Evolutionary conservation across 257 asterid genomes (phyloP).

Genomic region (Gentiana dahurica): DNA sequence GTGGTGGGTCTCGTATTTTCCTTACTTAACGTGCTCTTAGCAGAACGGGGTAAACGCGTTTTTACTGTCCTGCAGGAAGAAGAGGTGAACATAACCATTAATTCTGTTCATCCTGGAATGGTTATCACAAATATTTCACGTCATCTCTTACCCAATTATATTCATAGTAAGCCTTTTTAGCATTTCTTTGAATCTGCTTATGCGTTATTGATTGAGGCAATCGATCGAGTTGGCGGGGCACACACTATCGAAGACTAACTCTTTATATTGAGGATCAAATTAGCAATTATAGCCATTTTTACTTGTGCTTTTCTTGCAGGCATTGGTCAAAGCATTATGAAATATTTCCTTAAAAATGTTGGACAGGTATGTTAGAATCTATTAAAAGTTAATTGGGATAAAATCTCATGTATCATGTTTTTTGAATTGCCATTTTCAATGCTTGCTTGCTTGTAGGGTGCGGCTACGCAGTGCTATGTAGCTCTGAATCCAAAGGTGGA

Average conservation of each 20-base stretch:
- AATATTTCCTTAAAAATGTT: slow-evolving; percentile 45
- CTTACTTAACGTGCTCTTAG: background rate
- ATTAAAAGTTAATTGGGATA: background rate
- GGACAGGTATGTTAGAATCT: slow-evolving; percentile 43
- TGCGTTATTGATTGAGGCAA: background rate
- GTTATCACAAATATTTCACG: slow-evolving; percentile 68
- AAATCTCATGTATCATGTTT: too few species aligned
- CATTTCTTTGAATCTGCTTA: slow-evolving; percentile 3
- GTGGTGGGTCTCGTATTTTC: background rate
- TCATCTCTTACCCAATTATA: slow-evolving; percentile 17
- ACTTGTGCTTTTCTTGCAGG: slow-evolving; percentile 24
- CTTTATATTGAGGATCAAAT: background rate
- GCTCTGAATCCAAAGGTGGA: slow-evolving; percentile 64
- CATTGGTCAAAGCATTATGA: slow-evolving; percentile 33
- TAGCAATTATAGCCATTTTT: too few species aligned
- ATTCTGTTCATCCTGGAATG: slow-evolving; percentile 79
- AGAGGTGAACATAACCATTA: slow-evolving; percentile 68
- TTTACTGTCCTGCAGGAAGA: slow-evolving; percentile 42
- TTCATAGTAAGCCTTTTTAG: slow-evolving; percentile 32
- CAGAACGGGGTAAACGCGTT: background rate
- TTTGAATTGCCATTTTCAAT: background rate
- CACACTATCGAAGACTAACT: background rate
- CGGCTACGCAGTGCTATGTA: slow-evolving; percentile 54
- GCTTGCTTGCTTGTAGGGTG: slow-evolving; percentile 23
- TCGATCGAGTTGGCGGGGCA: too few species aligned